Conservation (phyloP, 73 alveolate species). For the Paramecium sexaurelia region DNA sequence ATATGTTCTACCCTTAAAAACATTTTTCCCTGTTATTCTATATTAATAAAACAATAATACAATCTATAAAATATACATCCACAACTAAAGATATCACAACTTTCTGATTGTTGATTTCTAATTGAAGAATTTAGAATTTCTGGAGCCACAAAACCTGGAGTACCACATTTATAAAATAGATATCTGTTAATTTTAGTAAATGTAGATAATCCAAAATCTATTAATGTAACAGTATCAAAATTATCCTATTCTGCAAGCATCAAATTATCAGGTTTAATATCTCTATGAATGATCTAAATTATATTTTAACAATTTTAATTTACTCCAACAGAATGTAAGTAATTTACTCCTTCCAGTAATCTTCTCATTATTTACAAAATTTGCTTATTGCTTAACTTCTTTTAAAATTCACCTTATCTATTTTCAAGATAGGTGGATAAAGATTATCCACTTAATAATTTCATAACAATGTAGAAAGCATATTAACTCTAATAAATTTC, state of each 20-base stretch:
- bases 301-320: too few species aligned
- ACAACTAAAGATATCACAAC: constrained; percentile 15
- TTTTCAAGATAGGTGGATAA: neutral
- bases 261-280: constrained; percentile 8
- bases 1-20: neutral
- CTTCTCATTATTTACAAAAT: neutral
- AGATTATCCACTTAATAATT: neutral
- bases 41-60: neutral
- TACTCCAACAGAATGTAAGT: neutral
- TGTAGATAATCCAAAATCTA: constrained; percentile 10
- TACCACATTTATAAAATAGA: constrained; percentile 52
- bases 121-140: neutral
- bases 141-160: constrained; percentile 69
- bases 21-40: neutral
- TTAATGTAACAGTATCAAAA: neutral
- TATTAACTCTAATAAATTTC: neutral
- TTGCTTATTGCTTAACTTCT: neutral
- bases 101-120: neutral
- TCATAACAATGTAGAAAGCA: neutral
- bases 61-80: neutral
- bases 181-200: neutral
- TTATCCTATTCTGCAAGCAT: neutral
- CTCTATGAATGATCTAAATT: neutral
- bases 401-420: neutral
- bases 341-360: neutral